These are phyloP conservation scores for Fusarium scirpi DNA, from an alignment of 2,329 filamentous ascomycete species.

Conservation along the genomic window DNA sequence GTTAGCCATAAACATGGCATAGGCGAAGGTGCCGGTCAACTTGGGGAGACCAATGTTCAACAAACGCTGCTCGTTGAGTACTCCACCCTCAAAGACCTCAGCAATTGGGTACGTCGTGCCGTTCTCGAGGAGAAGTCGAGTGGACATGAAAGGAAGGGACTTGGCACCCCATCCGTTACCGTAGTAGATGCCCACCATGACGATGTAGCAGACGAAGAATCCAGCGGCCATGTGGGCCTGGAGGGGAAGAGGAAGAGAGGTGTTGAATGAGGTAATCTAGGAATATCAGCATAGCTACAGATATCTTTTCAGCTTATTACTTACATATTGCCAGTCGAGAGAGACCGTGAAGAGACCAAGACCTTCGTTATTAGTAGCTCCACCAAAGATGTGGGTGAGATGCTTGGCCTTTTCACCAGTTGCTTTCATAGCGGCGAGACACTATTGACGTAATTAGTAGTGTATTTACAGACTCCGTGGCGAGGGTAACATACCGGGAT, in stretches of 20 bases:
- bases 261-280: conserved; percentile 66
- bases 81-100: conserved; percentile 55
- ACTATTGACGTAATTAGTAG: conserved; percentile 43
- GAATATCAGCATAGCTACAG: not conserved
- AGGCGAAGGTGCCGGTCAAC: conserved; percentile 64
- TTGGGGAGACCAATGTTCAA: conserved; percentile 59
- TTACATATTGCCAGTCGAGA: conserved; percentile 68
- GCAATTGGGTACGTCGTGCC: conserved; percentile 57
- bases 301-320: conserved; percentile 21
- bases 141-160: conserved; percentile 67
- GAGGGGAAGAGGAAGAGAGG: conserved; percentile 64
- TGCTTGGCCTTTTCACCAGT: conserved; percentile 58
- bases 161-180: conserved; percentile 60
- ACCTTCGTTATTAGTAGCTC: conserved; percentile 64
- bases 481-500: conserved; percentile 52
- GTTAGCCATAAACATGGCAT: conserved; percentile 67
- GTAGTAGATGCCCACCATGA: conserved; percentile 66
- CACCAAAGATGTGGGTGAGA: conserved; percentile 64
- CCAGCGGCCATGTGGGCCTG: conserved; percentile 62
- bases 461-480: rapidly evolving
- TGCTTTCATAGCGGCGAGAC: conserved; percentile 64
- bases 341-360: conserved; percentile 62
- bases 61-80: conserved; percentile 57
- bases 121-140: conserved; percentile 55
- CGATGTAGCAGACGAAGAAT: conserved; percentile 60